Evolutionary conservation across 495 filamentous ascomycete species (phyloP).

Genomic region (Lophium mytilinum): DNA sequence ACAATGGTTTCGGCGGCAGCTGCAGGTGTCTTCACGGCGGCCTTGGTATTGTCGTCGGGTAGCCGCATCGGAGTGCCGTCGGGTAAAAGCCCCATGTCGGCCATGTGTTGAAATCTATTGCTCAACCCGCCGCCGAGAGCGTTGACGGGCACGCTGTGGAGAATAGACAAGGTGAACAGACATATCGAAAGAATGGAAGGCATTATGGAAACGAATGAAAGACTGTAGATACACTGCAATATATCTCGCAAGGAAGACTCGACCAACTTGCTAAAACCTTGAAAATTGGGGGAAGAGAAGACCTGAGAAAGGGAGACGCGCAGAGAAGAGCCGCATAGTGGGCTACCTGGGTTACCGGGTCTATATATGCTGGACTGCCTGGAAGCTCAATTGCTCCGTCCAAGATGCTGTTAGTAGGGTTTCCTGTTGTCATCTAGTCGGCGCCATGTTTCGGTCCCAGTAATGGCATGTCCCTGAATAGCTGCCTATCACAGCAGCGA

Average conservation of each 20-base stretch:
- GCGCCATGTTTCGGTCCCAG: no score
- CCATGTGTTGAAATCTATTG: constrained; percentile 2
- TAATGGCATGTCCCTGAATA: not conserved
- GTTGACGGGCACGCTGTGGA: not conserved
- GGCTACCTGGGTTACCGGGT: no score
- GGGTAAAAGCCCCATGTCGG: constrained; percentile 21
- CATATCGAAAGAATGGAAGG: not conserved
- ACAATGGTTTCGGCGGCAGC: constrained; percentile 7
- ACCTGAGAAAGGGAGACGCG: not conserved
- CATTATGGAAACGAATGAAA: not conserved
- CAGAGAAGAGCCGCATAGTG: not conserved
- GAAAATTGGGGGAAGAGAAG: not conserved
- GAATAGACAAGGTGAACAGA: not conserved
- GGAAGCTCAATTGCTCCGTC: no score
- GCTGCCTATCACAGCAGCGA: not conserved
- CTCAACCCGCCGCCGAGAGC: not conserved
- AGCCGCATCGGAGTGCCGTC: constrained; percentile 21
- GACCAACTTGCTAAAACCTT: no score
- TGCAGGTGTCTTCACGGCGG: not conserved
- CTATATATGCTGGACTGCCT: no score
- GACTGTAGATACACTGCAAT: not conserved
- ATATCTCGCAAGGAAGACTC: no score
- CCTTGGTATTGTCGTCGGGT: not conserved
- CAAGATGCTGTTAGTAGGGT: no score
- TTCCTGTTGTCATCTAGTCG: no score